Conservation (phyloP, 2,329 filamentous ascomycete species). For the Talaromyces sp. region DNA sequence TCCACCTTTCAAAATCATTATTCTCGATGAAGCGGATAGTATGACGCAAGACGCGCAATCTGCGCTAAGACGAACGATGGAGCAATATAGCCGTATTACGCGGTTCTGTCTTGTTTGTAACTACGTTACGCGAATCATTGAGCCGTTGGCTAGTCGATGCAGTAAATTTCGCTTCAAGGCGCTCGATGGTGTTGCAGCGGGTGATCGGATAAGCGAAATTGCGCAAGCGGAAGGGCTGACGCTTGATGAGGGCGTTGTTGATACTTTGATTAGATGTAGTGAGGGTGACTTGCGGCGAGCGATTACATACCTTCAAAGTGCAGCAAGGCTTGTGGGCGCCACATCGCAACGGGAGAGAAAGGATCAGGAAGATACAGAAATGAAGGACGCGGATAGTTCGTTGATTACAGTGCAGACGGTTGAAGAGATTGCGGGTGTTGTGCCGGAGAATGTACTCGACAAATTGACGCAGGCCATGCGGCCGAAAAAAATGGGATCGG, state of each 20-base stretch:
- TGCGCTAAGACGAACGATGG: constrained; percentile 91
- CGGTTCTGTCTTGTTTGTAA: constrained; percentile 98
- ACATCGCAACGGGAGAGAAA: constrained; percentile 23
- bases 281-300: constrained; percentile 95
- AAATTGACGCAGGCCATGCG: constrained; percentile 69
- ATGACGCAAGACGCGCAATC: constrained; percentile 99
- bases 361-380: constrained; percentile 53
- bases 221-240: constrained; percentile 70
- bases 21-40: constrained; percentile 94
- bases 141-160: constrained; percentile 87
- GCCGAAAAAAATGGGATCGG: constrained; percentile 57
- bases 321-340: constrained; percentile 78
- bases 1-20: constrained; percentile 97
- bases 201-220: constrained; percentile 73
- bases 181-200: constrained; percentile 79
- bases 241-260: constrained; percentile 72
- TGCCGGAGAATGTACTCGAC: constrained; percentile 70
- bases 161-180: constrained; percentile 98
- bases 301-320: constrained; percentile 92
- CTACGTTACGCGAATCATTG: constrained; percentile 96
- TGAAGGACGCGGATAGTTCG: constrained; percentile 49
- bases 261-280: constrained; percentile 77
- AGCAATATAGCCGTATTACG: constrained; percentile 94
- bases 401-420: constrained; percentile 71
- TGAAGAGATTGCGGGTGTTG: constrained; percentile 93